phyloP scores from a whole-genome alignment of 2,329 filamentous ascomycete genomes.

The Aureobasidium sp. region DNA sequence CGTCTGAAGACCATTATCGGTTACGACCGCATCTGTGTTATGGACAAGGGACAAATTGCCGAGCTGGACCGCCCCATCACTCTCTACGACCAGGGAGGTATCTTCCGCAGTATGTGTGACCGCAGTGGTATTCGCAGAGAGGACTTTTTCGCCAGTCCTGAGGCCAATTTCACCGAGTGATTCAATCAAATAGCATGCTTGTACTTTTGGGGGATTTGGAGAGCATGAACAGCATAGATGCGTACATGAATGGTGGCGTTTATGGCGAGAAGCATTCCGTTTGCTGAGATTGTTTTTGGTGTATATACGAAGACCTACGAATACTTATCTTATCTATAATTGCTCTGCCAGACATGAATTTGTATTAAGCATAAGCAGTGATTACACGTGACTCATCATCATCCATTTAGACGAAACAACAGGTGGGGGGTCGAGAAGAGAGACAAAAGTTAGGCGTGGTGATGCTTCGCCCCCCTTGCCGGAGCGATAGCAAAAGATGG shows the following conservation, averaged over 20 bases:
- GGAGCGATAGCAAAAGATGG: slow-evolving; percentile 9
- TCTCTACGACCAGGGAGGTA: slow-evolving; percentile 78
- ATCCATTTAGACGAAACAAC: background rate
- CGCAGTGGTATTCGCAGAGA: slow-evolving; percentile 76
- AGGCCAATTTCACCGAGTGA: slow-evolving; percentile 18
- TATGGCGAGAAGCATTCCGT: background rate
- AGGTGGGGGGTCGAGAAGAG: background rate
- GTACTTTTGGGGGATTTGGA: background rate
- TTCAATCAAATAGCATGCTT: background rate
- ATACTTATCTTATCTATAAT: background rate
- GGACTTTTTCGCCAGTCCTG: slow-evolving; percentile 43
- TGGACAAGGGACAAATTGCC: slow-evolving; percentile 90
- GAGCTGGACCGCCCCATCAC: slow-evolving; percentile 83
- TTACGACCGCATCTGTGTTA: slow-evolving; percentile 94
- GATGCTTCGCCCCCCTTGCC: slow-evolving; percentile 8
- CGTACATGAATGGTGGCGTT: slow-evolving; percentile 3
- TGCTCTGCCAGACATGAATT: background rate
- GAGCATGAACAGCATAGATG: slow-evolving; percentile 7
- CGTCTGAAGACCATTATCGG: slow-evolving; percentile 91
- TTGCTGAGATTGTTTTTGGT: background rate
- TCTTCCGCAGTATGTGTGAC: slow-evolving; percentile 93
- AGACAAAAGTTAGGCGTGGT: background rate
- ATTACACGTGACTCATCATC: background rate
- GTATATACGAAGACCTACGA: slow-evolving; percentile 15
- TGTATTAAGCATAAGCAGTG: background rate